Conservation (phyloP, 2,329 filamentous ascomycete species). For the Colletotrichum viniferum region DNA sequence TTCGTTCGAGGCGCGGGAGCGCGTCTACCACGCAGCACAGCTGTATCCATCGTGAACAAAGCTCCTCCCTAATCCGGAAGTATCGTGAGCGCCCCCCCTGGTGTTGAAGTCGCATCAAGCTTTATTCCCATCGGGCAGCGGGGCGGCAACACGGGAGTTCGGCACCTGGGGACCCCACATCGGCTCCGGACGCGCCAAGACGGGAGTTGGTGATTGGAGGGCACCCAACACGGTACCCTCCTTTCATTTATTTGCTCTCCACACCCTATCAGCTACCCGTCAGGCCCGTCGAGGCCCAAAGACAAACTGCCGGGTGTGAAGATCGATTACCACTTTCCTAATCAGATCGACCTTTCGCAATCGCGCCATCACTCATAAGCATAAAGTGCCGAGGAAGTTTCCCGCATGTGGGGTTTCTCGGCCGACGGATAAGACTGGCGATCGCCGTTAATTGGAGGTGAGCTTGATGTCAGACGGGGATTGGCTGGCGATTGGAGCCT, state of each 20-base stretch:
- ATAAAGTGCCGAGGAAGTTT: not conserved
- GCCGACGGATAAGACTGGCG: not conserved
- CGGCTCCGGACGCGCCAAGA: not conserved
- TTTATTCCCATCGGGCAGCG: not conserved
- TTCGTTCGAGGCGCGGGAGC: not conserved
- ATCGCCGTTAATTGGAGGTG: not conserved
- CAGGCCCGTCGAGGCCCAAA: not conserved
- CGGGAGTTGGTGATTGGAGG: not conserved
- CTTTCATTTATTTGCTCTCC: not conserved
- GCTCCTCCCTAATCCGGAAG: constrained; percentile 13
- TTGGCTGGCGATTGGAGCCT: not conserved
- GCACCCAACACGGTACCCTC: not conserved
- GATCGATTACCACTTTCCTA: constrained; percentile 14
- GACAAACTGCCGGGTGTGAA: not conserved
- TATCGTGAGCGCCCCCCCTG: not conserved
- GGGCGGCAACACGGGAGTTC: not conserved
- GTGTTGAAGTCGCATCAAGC: not conserved
- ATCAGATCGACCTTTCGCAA: not conserved
- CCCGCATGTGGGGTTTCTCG: not conserved
- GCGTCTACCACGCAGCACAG: not conserved
- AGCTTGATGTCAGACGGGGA: not conserved
- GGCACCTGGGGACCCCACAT: not conserved
- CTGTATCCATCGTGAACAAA: not conserved
- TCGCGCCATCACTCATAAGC: not conserved
- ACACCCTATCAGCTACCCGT: not conserved